phyloP scores from a whole-genome alignment of 2,329 filamentous ascomycete genomes.

The Ophiocordyceps camponoti-leonardi region DNA sequence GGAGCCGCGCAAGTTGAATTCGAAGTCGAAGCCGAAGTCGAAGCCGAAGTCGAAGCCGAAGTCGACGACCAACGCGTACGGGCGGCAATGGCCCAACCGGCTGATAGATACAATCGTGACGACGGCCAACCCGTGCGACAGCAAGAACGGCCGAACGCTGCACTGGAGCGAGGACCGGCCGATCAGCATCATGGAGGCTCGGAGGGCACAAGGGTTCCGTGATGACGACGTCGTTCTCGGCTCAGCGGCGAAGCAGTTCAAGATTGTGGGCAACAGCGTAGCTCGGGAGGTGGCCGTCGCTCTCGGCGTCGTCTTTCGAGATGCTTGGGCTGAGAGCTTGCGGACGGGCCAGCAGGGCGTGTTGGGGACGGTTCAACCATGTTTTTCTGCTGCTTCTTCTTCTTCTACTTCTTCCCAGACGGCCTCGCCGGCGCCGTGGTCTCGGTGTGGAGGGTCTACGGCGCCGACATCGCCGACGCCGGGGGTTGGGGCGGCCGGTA shows the following conservation, averaged over 20 bases:
- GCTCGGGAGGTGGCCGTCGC: constrained; percentile 49
- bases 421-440: neutral
- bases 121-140: constrained; percentile 27
- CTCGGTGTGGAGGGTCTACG: neutral
- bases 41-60: too few species aligned
- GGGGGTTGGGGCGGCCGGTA: neutral
- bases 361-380: too few species aligned
- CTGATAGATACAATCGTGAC: constrained; percentile 52
- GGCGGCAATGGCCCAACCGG: constrained; percentile 29
- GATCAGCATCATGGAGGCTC: constrained; percentile 47
- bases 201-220: constrained; percentile 51
- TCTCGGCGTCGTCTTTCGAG: constrained; percentile 44
- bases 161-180: constrained; percentile 51
- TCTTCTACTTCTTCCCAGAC: too few species aligned
- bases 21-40: too few species aligned
- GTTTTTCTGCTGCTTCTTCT: too few species aligned
- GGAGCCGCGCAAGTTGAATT: too few species aligned
- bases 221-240: constrained; percentile 58
- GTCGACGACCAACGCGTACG: constrained; percentile 22
- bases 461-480: neutral
- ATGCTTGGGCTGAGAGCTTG: constrained; percentile 25
- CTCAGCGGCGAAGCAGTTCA: constrained; percentile 33
- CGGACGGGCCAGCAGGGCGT: neutral
- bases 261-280: constrained; percentile 62
- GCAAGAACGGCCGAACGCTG: constrained; percentile 32